Conservation (phyloP, 1,284 basidiomycete species). For the Trametes versicolor region DNA sequence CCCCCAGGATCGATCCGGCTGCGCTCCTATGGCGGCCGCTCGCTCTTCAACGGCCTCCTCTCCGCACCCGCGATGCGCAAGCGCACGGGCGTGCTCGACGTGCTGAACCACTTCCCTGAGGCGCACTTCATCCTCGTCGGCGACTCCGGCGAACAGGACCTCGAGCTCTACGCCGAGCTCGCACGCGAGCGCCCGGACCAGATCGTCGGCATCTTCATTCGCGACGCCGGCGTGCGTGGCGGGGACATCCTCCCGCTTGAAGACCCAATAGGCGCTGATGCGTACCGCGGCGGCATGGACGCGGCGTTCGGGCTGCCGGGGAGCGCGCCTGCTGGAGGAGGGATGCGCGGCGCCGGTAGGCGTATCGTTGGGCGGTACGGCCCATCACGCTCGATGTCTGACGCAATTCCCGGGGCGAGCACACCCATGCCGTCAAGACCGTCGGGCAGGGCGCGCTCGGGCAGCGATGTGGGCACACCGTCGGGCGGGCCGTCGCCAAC, state of each 20-base stretch:
- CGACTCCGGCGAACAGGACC: conserved; percentile 89
- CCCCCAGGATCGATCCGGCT: conserved; percentile 79
- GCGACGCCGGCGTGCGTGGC: conserved; percentile 65
- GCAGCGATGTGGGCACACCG: conserved; percentile 19
- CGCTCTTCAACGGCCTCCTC: conserved; percentile 79
- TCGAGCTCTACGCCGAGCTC: conserved; percentile 83
- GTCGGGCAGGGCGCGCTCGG: conserved; percentile 31
- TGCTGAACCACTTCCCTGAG: conserved; percentile 80
- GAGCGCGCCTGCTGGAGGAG: conserved; percentile 14
- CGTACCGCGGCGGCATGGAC: conserved; percentile 32
- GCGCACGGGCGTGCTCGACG: conserved; percentile 77
- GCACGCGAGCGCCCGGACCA: conserved; percentile 74
- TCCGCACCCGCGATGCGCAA: conserved; percentile 85
- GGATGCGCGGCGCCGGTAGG: conserved; percentile 11
- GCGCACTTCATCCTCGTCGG: conserved; percentile 86
- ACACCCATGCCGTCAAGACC: conserved; percentile 18
- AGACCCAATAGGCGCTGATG: conserved; percentile 64
- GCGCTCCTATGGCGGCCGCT: conserved; percentile 84
- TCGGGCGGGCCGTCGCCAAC: conserved; percentile 15
- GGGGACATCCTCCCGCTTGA: conserved; percentile 49
- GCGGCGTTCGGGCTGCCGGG: conserved; percentile 11
- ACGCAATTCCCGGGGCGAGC: conserved; percentile 16
- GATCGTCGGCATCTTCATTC: conserved; percentile 79
- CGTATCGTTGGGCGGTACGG: conserved; percentile 18
- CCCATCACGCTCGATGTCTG: conserved; percentile 34